Base-by-base conservation (phyloP, 2,329 filamentous ascomycete species). In the Neonectria neomacrospora region DNA sequence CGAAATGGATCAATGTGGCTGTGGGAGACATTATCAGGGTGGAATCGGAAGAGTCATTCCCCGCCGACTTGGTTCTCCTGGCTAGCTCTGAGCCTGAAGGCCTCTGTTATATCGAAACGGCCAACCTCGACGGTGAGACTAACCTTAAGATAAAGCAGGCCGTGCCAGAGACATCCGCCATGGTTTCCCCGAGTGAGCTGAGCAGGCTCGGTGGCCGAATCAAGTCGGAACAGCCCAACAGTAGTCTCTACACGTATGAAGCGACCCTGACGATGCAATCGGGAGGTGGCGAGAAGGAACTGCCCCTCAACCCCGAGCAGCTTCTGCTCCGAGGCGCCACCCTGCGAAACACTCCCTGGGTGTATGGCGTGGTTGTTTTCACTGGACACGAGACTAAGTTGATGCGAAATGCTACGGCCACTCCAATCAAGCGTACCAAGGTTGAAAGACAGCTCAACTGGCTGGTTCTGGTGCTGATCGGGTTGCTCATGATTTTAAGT, bases 131-230 rank as follows among this genome's bases (percentile, higher is more conserved):
- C 73, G 96, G 96, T 71, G 96, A 99, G 80, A 99, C 96, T 20
- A 99, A 99, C 76, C 82, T 99, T 71, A 99, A 99, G 81, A 97
- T 99, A 81, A 99, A 99, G 81, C 96, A 99, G 81, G 95, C 90
- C 2, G 90, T 97, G 57, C 95, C 96, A 0, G 96, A 99, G 81
- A 99, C 96, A 0, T 90, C 91, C 14, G 85, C 91, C 64, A 85
- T 97, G 75, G 94, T 99, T 63, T 97, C 93, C 75, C 88, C 94
- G 18, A 89, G 87, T 67, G 95, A 98, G 73, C 83, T 99, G 66
- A 93, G 93, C 75, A 87, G 95, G 65, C 81, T 99, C 3, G 92
- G 92, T 50, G 96, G 96, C 30, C 91, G 91, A 66, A 84, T 99
- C 71, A 91, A 93, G 72, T 98, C 95, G 1, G 96, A 99, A 80